phyloP scores from a whole-genome alignment of 2,329 filamentous ascomycete species.

The Fusarium sp. region DNA sequence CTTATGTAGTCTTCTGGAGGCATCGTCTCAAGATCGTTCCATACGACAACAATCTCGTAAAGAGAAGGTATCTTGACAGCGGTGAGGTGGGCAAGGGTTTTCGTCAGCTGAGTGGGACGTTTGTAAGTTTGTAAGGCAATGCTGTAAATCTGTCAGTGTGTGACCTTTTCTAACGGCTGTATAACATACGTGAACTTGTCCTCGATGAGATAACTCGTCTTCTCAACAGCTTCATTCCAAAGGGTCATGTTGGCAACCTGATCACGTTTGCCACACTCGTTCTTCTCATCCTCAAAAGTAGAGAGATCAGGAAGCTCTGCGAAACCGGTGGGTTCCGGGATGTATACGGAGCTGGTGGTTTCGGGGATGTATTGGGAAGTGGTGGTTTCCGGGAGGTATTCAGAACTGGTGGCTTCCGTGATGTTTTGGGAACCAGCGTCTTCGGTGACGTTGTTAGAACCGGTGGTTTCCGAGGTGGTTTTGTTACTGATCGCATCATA shows the following conservation, averaged over 20 bases:
- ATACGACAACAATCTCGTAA: constrained; percentile 55
- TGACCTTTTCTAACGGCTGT: accelerated
- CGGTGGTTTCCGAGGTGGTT: accelerated
- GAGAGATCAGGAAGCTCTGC: background rate
- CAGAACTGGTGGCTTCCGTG: too few species aligned
- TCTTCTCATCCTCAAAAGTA: background rate
- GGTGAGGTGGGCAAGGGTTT: constrained; percentile 49
- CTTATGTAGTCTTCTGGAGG: constrained; percentile 50
- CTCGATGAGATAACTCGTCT: constrained; percentile 42
- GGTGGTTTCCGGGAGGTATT: too few species aligned
- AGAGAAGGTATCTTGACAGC: constrained; percentile 52
- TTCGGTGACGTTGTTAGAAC: background rate
- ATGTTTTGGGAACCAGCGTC: too few species aligned
- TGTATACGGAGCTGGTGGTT: too few species aligned
- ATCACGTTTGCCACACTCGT: background rate
- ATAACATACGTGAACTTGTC: constrained; percentile 52
- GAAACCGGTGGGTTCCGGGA: accelerated
- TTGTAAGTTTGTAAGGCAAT: constrained; percentile 55
- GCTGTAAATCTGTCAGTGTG: constrained; percentile 29
- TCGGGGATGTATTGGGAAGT: too few species aligned
- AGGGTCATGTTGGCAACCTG: background rate
- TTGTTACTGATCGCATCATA: background rate
- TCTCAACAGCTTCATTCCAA: constrained; percentile 30
- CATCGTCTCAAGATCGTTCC: constrained; percentile 52
- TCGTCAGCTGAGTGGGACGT: constrained; percentile 52